These are phyloP conservation scores for Pholiota molesta DNA, from an alignment of 768 basidiomycete genomes.

Conservation along the genomic window DNA sequence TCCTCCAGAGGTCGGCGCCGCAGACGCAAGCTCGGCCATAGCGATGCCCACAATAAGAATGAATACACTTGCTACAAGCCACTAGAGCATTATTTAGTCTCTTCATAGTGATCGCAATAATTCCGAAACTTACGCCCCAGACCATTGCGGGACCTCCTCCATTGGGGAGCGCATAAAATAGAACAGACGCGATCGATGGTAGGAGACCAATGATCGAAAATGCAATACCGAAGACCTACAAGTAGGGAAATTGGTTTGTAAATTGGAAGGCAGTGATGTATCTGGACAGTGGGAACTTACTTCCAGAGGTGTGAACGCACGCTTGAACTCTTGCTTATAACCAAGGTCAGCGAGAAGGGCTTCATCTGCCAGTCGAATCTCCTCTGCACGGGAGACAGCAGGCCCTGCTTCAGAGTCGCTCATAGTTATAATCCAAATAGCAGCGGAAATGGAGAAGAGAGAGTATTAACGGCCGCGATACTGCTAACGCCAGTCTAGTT, in stretches of 20 bases:
- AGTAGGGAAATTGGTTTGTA: background rate
- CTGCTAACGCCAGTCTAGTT: background rate
- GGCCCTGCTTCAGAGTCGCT: slow-evolving; percentile 5
- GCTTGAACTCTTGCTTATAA: slow-evolving; percentile 56
- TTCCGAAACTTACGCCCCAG: slow-evolving; percentile 58
- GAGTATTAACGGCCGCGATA: background rate
- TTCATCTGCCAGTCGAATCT: slow-evolving; percentile 33
- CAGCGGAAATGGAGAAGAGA: background rate
- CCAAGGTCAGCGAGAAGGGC: slow-evolving; percentile 42
- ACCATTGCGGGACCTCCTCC: slow-evolving; percentile 74
- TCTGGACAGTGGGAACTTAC: slow-evolving; percentile 23
- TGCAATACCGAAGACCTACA: slow-evolving; percentile 68
- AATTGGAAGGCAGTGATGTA: background rate
- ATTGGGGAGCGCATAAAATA: slow-evolving; percentile 64
- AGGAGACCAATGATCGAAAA: slow-evolving; percentile 73
- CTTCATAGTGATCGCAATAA: background rate
- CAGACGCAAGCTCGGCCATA: slow-evolving; percentile 72
- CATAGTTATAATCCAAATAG: background rate
- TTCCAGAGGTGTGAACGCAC: slow-evolving; percentile 55
- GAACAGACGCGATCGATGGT: slow-evolving; percentile 61
- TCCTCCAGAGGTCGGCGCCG: slow-evolving; percentile 75
- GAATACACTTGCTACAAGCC: slow-evolving; percentile 66
- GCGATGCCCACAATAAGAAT: slow-evolving; percentile 65
- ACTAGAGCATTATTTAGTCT: slow-evolving; percentile 38
- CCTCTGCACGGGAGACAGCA: slow-evolving; percentile 16